Evolutionary conservation across 805 yeast genomes (phyloP).

Genomic region (Candida khao-thaluensis): DNA sequence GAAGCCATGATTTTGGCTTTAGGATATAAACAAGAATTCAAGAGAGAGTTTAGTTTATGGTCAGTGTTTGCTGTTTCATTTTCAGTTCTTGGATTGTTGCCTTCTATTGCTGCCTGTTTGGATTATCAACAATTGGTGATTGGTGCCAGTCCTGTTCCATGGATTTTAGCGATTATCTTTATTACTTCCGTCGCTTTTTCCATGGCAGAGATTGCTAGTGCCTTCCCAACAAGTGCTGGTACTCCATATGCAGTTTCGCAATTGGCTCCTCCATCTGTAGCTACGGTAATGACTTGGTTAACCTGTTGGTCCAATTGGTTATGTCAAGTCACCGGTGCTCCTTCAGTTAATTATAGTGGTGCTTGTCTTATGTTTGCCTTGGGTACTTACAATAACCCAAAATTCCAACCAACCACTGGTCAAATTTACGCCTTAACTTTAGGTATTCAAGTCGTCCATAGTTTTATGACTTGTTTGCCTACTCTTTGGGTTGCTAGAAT

Average conservation of each 20-base stretch:
- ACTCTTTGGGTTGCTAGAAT: slow-evolving; percentile 54
- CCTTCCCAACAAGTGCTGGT: slow-evolving; percentile 69
- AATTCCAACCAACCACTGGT: slow-evolving; percentile 45
- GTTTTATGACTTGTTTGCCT: slow-evolving; percentile 50
- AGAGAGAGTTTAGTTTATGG: slow-evolving; percentile 55
- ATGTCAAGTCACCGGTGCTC: slow-evolving; percentile 61
- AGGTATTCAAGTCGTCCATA: slow-evolving; percentile 49
- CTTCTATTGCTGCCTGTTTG: slow-evolving; percentile 64
- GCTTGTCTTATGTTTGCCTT: slow-evolving; percentile 58
- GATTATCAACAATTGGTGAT: slow-evolving; percentile 58
- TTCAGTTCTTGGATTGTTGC: slow-evolving; percentile 62
- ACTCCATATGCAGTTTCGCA: slow-evolving; percentile 67
- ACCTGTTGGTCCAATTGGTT: slow-evolving; percentile 67
- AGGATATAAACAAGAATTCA: slow-evolving; percentile 64
- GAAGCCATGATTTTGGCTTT: slow-evolving; percentile 56
- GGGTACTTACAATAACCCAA: slow-evolving; percentile 37
- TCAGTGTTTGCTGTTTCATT: slow-evolving; percentile 63
- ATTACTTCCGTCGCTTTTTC: slow-evolving; percentile 58
- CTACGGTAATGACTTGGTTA: slow-evolving; percentile 57
- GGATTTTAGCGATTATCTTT: slow-evolving; percentile 56
- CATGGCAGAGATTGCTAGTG: slow-evolving; percentile 63
- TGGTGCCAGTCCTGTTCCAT: slow-evolving; percentile 62
- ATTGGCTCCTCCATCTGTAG: slow-evolving; percentile 54
- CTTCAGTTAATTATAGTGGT: slow-evolving; percentile 57
- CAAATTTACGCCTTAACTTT: slow-evolving; percentile 52